Evolutionary conservation across 352 stramenopile genomes (phyloP).

Genomic region (Globisporangium cystogenes): DNA sequence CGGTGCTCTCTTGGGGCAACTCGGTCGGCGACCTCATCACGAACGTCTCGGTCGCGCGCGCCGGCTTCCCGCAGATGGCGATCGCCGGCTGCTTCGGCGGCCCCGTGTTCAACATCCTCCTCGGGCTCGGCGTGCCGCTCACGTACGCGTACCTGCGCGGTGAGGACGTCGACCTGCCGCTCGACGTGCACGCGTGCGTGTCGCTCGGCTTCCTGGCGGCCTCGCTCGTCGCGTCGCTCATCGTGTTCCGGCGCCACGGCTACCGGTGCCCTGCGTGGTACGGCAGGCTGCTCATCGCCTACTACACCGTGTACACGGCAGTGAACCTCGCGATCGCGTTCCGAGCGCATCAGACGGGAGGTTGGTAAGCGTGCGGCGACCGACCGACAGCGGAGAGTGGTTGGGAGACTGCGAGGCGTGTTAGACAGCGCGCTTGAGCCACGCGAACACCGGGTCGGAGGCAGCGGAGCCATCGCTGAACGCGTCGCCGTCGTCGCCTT

Average conservation of each 20-base stretch:
- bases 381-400: background rate
- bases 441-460: constrained; percentile 51
- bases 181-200: constrained; percentile 67
- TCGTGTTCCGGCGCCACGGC: constrained; percentile 45
- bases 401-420: background rate
- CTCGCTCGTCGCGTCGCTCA: constrained; percentile 39
- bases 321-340: constrained; percentile 64
- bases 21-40: constrained; percentile 81
- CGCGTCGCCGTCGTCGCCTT: constrained; percentile 8
- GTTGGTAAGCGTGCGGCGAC: no score
- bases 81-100: constrained; percentile 82
- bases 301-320: constrained; percentile 67
- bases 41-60: constrained; percentile 75
- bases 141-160: constrained; percentile 42
- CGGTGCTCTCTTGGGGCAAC: constrained; percentile 81
- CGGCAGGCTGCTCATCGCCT: constrained; percentile 56
- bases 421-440: constrained; percentile 45
- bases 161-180: constrained; percentile 29
- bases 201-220: constrained; percentile 69
- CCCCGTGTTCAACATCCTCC: constrained; percentile 79
- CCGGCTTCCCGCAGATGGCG: constrained; percentile 80
- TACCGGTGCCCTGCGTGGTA: constrained; percentile 70
- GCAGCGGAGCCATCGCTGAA: constrained; percentile 35
- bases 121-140: constrained; percentile 76
- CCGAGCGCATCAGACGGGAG: constrained; percentile 1